phyloP scores from a whole-genome alignment of 345 rosid species.

The Rhodomyrtus tomentosa region DNA sequence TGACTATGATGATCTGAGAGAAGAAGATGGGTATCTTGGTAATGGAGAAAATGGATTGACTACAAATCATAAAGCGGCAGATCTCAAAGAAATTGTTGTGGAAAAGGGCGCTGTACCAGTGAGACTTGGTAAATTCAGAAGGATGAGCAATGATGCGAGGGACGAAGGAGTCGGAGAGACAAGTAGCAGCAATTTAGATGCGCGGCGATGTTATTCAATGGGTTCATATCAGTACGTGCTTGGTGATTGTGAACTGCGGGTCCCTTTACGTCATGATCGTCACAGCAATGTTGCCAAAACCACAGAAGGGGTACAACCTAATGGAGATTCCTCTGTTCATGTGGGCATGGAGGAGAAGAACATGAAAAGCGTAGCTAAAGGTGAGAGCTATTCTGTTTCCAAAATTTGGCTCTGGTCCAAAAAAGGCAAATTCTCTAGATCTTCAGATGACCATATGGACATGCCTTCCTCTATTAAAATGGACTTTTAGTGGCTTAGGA shows the following conservation, averaged over 20 bases:
- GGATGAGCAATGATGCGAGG: constrained; percentile 16
- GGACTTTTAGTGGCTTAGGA: constrained; percentile 56
- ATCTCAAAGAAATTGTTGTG: constrained; percentile 48
- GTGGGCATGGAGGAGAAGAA: constrained; percentile 41
- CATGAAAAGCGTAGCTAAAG: constrained; percentile 46
- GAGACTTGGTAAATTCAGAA: constrained; percentile 71
- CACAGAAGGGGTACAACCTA: constrained; percentile 7
- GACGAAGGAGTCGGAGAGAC: constrained; percentile 57
- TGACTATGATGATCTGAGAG: constrained; percentile 56
- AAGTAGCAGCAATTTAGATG: constrained; percentile 72
- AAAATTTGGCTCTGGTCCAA: constrained; percentile 91
- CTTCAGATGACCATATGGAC: constrained; percentile 28
- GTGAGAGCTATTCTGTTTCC: constrained; percentile 77
- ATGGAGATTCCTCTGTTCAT: constrained; percentile 20
- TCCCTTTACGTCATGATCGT: constrained; percentile 25
- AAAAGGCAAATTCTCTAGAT: constrained; percentile 43
- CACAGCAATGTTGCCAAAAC: constrained; percentile 8
- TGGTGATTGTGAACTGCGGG: constrained; percentile 50
- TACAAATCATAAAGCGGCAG: constrained; percentile 31
- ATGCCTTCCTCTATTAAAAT: constrained; percentile 48
- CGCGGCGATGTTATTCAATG: constrained; percentile 82
- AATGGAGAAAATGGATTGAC: constrained; percentile 25
- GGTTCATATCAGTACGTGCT: constrained; percentile 81
- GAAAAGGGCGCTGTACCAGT: constrained; percentile 63
- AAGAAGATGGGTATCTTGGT: constrained; percentile 37